These are phyloP conservation scores for Claviceps digitariae DNA, from an alignment of 2,329 filamentous ascomycete genomes.

Conservation along the genomic window DNA sequence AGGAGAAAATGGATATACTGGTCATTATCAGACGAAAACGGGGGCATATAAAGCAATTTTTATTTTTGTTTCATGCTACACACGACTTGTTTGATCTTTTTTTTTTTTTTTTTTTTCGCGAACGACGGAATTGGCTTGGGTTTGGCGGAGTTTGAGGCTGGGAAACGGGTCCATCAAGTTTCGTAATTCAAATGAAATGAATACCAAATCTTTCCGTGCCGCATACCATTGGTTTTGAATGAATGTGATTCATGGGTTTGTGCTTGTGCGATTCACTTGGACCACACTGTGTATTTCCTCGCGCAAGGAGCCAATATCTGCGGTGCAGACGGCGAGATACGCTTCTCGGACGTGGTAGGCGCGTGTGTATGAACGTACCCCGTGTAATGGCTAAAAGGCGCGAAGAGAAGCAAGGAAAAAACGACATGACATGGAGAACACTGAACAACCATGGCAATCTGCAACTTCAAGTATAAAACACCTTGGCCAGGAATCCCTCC, in stretches of 20 bases:
- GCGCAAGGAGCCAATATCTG: too few relatives aligned
- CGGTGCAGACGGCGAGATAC: too few relatives aligned
- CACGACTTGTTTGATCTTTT: not conserved
- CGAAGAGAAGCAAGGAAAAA: too few relatives aligned
- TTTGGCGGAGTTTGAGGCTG: constrained; percentile 29
- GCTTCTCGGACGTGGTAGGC: too few relatives aligned
- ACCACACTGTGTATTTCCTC: too few relatives aligned
- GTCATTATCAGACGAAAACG: not conserved
- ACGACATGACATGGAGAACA: too few relatives aligned
- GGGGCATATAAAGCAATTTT: not conserved
- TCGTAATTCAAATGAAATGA: constrained; percentile 22
- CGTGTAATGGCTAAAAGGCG: too few relatives aligned
- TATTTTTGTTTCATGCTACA: not conserved
- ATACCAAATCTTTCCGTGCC: constrained; percentile 18
- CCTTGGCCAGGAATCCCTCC: constrained; percentile 4
- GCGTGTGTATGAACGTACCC: too few relatives aligned
- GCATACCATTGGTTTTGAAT: not conserved
- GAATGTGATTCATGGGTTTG: not conserved
- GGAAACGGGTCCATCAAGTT: constrained; percentile 20
- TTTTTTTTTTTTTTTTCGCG: not conserved
- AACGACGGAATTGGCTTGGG: constrained; percentile 14
- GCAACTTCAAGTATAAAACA: constrained; percentile 2
- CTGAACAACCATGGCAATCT: too few relatives aligned
- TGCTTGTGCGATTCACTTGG: not conserved
- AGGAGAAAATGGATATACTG: not conserved